These are phyloP conservation scores for Pleurotus platypus DNA, from an alignment of 768 basidiomycete species.

Conservation along the genomic window DNA sequence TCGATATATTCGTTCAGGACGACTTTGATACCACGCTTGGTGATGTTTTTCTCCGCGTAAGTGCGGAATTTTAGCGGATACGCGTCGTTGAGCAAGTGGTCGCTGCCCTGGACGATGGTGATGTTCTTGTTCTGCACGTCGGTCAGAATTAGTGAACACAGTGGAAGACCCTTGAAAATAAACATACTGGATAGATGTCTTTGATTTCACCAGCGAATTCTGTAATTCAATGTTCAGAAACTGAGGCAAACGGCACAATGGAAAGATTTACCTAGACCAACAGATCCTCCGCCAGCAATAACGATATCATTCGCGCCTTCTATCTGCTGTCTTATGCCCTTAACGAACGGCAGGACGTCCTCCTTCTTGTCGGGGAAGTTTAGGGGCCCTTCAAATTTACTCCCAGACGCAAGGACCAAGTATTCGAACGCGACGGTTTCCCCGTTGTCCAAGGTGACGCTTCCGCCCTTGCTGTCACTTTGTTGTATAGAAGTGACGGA, in stretches of 20 bases:
- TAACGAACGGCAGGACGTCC: constrained; percentile 21
- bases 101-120: constrained; percentile 58
- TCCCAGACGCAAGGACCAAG: constrained; percentile 61
- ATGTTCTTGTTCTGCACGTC: constrained; percentile 38
- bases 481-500: constrained; percentile 29
- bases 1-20: constrained; percentile 54
- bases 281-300: constrained; percentile 54
- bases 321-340: constrained; percentile 29
- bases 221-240: constrained; percentile 12
- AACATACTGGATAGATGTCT: constrained; percentile 33
- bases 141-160: background rate
- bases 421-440: constrained; percentile 47
- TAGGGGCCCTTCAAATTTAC: constrained; percentile 47
- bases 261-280: constrained; percentile 39
- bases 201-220: constrained; percentile 42
- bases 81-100: constrained; percentile 48
- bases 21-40: constrained; percentile 43
- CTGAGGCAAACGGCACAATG: constrained; percentile 11
- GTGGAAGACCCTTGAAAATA: background rate
- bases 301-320: constrained; percentile 39
- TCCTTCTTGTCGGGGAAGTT: constrained; percentile 35
- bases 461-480: constrained; percentile 33
- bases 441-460: constrained; percentile 46
- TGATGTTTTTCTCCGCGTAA: constrained; percentile 36
- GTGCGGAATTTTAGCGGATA: constrained; percentile 56